Evolutionary conservation across 352 stramenopile species (phyloP), one percentile per base, ranked within the genome.

Genomic region (Phytophthora melonis): DNA sequence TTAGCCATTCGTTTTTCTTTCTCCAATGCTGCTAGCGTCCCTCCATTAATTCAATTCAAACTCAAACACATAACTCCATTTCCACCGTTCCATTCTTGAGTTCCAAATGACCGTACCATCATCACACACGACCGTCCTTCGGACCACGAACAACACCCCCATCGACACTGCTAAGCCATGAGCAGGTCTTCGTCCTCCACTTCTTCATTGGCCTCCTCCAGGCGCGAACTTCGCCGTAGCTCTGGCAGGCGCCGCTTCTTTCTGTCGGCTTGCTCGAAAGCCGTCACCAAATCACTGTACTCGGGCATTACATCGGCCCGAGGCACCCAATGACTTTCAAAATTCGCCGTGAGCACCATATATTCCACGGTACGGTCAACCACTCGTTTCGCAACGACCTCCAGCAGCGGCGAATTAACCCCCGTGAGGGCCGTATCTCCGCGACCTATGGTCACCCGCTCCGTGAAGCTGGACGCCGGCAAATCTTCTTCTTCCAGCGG

Each of bases 181-280:
- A 59, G 43, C 3, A 59, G 18, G n/a, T 67, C 60, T 1, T 58
- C 47, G 0, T 67, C 60, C 0, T 57, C 45, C 7, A 66, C 59
- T n/a, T 58, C 45, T 1, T 27, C 59, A 10, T 66, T 58, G 0
- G 45, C 47, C 1, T 67, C 60, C 1, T n/a, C 49, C 16, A 67
- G 41, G 0, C 30, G 60, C 0, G 49, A 11, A 53, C 60, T 67
- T 10, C 60, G 6, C 1, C 47, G 9, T 3, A 66, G 13, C 14
- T 49, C 47, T 7, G 60, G 10, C 3, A 53, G 14, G 0, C 47
- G 0, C 0, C 14, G 3, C 14, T 67, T 67, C 34, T 6, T 27
- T 13, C 49, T 0, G 3, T 67, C 32, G 2, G 49, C 30, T 25
- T 59, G 19, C 10, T 59, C 47, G 19, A 67, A 67, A 45, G 10